Percentiles rank a stretch among this genome's conserved stretches.
Evolutionary conservation across 2,329 filamentous ascomycete species (phyloP).

Genomic region (Bertia moriformis): DNA sequence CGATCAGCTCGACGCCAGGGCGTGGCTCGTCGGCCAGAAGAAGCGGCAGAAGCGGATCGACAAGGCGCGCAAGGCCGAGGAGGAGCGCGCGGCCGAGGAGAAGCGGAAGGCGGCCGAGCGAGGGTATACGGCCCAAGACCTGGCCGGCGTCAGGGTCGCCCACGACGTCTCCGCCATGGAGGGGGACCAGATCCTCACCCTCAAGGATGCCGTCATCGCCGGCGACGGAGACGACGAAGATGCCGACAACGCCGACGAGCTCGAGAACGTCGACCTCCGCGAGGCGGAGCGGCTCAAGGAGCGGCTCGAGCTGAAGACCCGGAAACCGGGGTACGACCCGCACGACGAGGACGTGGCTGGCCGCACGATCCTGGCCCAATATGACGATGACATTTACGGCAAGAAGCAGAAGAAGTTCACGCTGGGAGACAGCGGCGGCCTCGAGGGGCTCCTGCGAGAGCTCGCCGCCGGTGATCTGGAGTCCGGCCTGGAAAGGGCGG

Average conservation of each 20-base stretch:
- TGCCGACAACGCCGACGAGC: conserved; percentile 77
- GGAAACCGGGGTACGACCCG: conserved; percentile 76
- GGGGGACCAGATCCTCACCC: conserved; percentile 76
- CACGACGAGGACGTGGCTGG: conserved; percentile 47
- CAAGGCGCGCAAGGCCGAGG: conserved; percentile 55
- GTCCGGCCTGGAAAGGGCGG: conserved; percentile 45
- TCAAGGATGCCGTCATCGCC: conserved; percentile 84
- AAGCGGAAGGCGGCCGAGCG: conserved; percentile 43
- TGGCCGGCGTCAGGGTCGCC: conserved; percentile 80
- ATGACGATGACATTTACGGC: conserved; percentile 86
- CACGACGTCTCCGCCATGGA: conserved; percentile 73
- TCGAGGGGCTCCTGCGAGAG: conserved; percentile 43
- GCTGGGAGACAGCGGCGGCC: conserved; percentile 63
- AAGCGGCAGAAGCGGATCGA: conserved; percentile 88
- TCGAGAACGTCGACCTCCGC: conserved; percentile 62
- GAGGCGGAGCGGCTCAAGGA: conserved; percentile 63
- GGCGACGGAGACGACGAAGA: no score
- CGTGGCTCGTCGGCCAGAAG: conserved; percentile 80
- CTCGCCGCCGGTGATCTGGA: conserved; percentile 35
- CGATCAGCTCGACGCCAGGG: conserved; percentile 59
- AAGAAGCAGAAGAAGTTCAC: conserved; percentile 84
- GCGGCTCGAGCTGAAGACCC: conserved; percentile 75
- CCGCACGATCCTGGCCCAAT: conserved; percentile 66
- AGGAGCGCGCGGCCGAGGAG: conserved; percentile 67
- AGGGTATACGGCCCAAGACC: conserved; percentile 70